A percentile compares a stretch with the other conserved stretches of the same genome.
These are phyloP conservation scores for Penicillium cinerascens DNA, from an alignment of 495 filamentous ascomycete species.

Conservation along the genomic window DNA sequence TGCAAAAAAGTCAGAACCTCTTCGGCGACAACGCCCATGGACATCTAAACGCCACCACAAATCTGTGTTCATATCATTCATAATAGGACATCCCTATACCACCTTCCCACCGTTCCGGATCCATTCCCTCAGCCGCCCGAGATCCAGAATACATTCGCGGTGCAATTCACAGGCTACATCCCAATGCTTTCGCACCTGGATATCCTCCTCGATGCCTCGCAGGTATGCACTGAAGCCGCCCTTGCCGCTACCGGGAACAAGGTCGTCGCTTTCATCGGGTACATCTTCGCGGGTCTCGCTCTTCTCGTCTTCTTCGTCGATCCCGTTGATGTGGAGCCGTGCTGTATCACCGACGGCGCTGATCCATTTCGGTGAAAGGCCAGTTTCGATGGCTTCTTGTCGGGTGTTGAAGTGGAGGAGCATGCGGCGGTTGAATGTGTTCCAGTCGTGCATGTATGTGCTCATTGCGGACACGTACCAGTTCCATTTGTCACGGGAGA, in stretches of 20 bases:
- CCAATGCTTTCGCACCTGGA: slow-evolving; percentile 61
- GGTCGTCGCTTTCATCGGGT: slow-evolving; percentile 24
- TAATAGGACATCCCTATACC: background rate
- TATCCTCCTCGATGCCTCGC: slow-evolving; percentile 60
- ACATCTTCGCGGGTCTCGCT: slow-evolving; percentile 5
- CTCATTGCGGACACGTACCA: slow-evolving; percentile 61
- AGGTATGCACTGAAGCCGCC: slow-evolving; percentile 58
- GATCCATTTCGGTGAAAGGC: slow-evolving; percentile 55
- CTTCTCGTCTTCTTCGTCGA: slow-evolving; percentile 16
- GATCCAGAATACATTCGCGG: slow-evolving; percentile 54
- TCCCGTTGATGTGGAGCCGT: slow-evolving; percentile 24
- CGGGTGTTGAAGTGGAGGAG: slow-evolving; percentile 64
- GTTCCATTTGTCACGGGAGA: slow-evolving; percentile 48
- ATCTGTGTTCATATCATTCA: too few relatives aligned
- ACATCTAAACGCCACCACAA: too few relatives aligned
- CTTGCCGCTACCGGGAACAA: slow-evolving; percentile 29
- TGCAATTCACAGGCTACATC: slow-evolving; percentile 61
- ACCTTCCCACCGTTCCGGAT: slow-evolving; percentile 40
- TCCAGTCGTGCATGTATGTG: slow-evolving; percentile 68
- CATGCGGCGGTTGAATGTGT: slow-evolving; percentile 61
- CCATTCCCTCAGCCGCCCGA: slow-evolving; percentile 54
- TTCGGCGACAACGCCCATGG: background rate
- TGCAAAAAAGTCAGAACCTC: background rate
- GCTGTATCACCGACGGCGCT: slow-evolving; percentile 48
- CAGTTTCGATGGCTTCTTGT: slow-evolving; percentile 49